phyloP scores from a whole-genome alignment of 139 green algal species.

The Chlamydomonas urium region DNA sequence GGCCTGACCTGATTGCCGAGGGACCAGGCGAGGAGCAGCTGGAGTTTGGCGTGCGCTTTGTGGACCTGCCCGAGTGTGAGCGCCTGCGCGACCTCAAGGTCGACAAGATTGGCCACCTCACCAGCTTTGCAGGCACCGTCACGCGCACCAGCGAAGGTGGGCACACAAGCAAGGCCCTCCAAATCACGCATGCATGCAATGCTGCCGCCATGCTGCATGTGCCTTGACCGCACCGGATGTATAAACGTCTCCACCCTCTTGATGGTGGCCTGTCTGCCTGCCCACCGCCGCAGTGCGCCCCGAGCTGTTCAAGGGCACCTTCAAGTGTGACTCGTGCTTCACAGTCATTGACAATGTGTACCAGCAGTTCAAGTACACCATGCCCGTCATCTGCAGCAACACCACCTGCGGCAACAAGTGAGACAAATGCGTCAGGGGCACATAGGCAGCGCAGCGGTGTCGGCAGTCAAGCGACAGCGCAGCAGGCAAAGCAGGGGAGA shows the following conservation, averaged over 20 bases:
- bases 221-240: no score
- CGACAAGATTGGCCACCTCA: slow-evolving; percentile 57
- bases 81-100: slow-evolving; percentile 43
- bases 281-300: no score
- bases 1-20: neutral
- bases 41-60: slow-evolving; percentile 87
- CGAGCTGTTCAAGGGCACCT: slow-evolving; percentile 89
- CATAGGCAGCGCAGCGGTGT: no score
- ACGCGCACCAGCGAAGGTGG: slow-evolving; percentile 92
- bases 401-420: slow-evolving; percentile 87
- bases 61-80: slow-evolving; percentile 55
- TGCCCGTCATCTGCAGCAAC: slow-evolving; percentile 84
- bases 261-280: no score
- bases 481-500: no score
- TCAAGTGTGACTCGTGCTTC: slow-evolving; percentile 85
- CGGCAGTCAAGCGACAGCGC: no score
- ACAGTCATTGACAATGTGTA: slow-evolving; percentile 69
- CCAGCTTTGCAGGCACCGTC: slow-evolving; percentile 77
- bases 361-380: slow-evolving; percentile 97
- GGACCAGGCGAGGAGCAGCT: slow-evolving; percentile 62
- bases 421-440: no score
- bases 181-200: no score
- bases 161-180: no score
- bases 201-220: no score
- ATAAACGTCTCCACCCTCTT: no score